Conservation (phyloP, 2,329 filamentous ascomycete genomes). For the Xylaria sp. region DNA sequence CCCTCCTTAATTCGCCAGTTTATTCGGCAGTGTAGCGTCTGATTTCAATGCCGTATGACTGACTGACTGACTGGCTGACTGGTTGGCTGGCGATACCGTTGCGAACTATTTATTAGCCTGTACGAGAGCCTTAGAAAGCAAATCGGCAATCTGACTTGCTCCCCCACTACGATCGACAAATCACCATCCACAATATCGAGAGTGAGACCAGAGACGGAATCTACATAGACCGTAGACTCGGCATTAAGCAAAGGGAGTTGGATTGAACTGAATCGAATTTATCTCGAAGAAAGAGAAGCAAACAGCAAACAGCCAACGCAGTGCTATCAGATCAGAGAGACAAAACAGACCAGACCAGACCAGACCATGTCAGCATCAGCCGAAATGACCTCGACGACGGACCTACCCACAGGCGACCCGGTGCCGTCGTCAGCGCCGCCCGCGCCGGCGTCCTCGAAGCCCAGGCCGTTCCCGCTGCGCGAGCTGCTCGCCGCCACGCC, state of each 20-base stretch:
- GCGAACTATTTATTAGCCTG: slow-evolving; percentile 18
- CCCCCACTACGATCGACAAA: slow-evolving; percentile 24
- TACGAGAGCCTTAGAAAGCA: slow-evolving; percentile 5
- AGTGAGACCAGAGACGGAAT: background rate
- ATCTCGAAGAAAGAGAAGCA: too few relatives aligned
- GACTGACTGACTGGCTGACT: too few relatives aligned
- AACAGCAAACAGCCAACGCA: background rate
- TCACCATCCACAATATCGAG: slow-evolving; percentile 3
- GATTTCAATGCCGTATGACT: background rate
- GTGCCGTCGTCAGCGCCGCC: slow-evolving; percentile 48
- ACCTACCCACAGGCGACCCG: slow-evolving; percentile 54
- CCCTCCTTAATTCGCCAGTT: background rate
- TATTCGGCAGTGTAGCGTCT: background rate
- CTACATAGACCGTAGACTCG: background rate
- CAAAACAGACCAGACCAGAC: too few relatives aligned
- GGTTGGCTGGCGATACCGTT: background rate
- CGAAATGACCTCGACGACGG: slow-evolving; percentile 47
- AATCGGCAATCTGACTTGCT: slow-evolving; percentile 12
- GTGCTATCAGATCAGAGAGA: background rate
- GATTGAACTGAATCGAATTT: too few relatives aligned
- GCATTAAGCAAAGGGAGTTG: too few relatives aligned
- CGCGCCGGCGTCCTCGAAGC: slow-evolving; percentile 39
- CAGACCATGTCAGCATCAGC: slow-evolving; percentile 36
- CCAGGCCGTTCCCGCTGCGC: slow-evolving; percentile 44
- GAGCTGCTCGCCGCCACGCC: slow-evolving; percentile 53